Evolutionary conservation across 2,329 filamentous ascomycete species (phyloP).

Genomic region (Colletotrichum coccodes): DNA sequence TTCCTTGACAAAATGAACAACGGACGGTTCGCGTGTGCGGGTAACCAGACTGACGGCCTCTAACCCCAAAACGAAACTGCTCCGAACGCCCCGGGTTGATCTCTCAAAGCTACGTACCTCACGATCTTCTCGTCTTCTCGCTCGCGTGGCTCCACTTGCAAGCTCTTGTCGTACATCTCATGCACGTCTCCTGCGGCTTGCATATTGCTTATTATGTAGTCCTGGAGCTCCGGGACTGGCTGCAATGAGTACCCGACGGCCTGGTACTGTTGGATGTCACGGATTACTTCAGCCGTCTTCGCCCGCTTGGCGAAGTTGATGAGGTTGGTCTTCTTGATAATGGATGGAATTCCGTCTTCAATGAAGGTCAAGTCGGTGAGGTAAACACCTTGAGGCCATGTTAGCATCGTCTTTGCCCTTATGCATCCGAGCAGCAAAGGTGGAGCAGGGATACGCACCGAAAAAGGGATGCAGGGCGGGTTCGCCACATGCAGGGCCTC

Average conservation of each 20-base stretch:
- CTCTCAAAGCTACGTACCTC: constrained; percentile 72
- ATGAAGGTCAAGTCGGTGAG: constrained; percentile 98
- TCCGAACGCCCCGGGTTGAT: constrained; percentile 38
- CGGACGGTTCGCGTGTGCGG: background rate
- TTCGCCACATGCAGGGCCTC: constrained; percentile 93
- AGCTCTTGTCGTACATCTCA: constrained; percentile 98
- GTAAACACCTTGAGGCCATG: constrained; percentile 77
- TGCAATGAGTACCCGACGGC: constrained; percentile 96
- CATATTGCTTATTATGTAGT: constrained; percentile 98
- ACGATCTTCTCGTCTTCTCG: constrained; percentile 99
- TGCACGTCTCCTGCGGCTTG: constrained; percentile 94
- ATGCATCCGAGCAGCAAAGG: background rate
- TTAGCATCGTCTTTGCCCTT: background rate
- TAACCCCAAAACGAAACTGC: constrained; percentile 35
- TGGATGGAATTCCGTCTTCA: constrained; percentile 95
- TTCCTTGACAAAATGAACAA: background rate
- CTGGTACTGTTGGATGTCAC: constrained; percentile 98
- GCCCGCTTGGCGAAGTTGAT: constrained; percentile 99
- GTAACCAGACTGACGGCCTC: constrained; percentile 22
- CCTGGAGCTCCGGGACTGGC: constrained; percentile 89
- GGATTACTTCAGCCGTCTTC: constrained; percentile 98
- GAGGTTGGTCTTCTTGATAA: constrained; percentile 94
- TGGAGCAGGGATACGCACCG: constrained; percentile 64
- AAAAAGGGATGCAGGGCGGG: constrained; percentile 99
- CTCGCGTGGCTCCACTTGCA: constrained; percentile 93